Evolutionary conservation across 2,329 filamentous ascomycete genomes (phyloP).

Genomic region (Fusarium sp.): DNA sequence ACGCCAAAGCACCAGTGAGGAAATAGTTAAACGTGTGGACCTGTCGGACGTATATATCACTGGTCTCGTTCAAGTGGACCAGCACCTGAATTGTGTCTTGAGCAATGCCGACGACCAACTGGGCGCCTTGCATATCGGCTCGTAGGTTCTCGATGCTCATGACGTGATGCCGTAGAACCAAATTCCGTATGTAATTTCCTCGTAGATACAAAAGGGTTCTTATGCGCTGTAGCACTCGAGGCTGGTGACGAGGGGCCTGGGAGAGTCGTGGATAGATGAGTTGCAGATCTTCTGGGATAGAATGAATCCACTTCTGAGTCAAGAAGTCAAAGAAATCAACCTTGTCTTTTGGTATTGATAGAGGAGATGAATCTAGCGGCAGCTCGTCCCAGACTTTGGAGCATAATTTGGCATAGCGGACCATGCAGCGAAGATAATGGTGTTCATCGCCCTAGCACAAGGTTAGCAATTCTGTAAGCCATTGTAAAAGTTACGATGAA

Average conservation of each 20-base stretch:
- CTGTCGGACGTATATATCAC: conserved; percentile 16
- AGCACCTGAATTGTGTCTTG: conserved; percentile 19
- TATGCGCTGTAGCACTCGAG: conserved; percentile 3
- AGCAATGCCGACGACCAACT: conserved; percentile 8
- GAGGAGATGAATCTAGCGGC: conserved; percentile 3
- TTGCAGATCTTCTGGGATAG: conserved; percentile 12
- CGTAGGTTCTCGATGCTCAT: conserved; percentile 4
- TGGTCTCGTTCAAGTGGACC: conserved; percentile 18
- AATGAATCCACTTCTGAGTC: conserved; percentile 19
- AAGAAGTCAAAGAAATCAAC: conserved; percentile 22
- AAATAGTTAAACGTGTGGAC: conserved; percentile 18
- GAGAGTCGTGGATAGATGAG: conserved; percentile 20
- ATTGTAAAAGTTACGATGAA: not conserved
- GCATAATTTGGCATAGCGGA: conserved; percentile 3
- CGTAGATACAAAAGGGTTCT: conserved; percentile 9
- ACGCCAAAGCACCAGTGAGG: not conserved
- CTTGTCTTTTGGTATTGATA: conserved; percentile 5
- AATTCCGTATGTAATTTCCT: conserved; percentile 9
- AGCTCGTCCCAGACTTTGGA: conserved; percentile 21
- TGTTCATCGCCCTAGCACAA: not conserved
- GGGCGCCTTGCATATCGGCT: conserved; percentile 2
- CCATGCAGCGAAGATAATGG: conserved; percentile 15
- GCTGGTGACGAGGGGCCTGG: conserved; percentile 11
- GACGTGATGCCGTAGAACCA: conserved; percentile 6
- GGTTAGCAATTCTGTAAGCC: too few relatives aligned